Evolutionary conservation across 2,329 filamentous ascomycete species (phyloP), one percentile per base, ranked within the genome.

Genomic region (Pyrenophora seminiperda): DNA sequence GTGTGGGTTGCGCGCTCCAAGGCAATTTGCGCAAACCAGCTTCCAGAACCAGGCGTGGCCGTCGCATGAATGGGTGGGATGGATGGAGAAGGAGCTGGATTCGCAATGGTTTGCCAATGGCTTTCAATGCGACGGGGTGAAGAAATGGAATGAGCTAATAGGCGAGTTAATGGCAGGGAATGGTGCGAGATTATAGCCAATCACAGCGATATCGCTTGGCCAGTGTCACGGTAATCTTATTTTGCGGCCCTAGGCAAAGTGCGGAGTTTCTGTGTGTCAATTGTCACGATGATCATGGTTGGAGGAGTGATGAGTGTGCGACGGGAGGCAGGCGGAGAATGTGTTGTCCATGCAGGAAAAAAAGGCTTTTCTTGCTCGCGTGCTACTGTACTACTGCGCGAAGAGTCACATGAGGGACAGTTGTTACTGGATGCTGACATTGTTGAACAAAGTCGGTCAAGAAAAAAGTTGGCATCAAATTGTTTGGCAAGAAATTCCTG

Each of bases 151-250:
- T 60, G 54, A 60, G 47, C 17, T 19, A n/a, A n/a, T n/a, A 20
- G 38, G 34, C 29, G 47, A 53, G 50, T 17, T 50, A 41, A 44
- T 40, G 39, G 46, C 50, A 54, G 46, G 50, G 49, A 40, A 40
- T 48, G 17, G 49, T n/a, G n/a, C 46, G 36, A 38, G 38, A 29
- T 14, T 24, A 47, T 52, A 56, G 53, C 63, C 59, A 66, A 66
- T 65, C 51, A 56, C 32, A 46, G 51, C 39, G 37, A 30, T 22
- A 31, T 50, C 36, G 49, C 55, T 50, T 59, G 61, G 56, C 54
- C 37, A 53, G 47, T 58, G 47, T 60, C 57, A 58, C 59, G 42
- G 61, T 59, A 66, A 66, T 66, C 56, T 61, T 53, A 56, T 39
- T 48, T 46, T 54, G n/a, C 41, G 43, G 42, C 39, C 37, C 41